Conservation (phyloP, 257 asterid genomes). For the Catharanthus roseus region DNA sequence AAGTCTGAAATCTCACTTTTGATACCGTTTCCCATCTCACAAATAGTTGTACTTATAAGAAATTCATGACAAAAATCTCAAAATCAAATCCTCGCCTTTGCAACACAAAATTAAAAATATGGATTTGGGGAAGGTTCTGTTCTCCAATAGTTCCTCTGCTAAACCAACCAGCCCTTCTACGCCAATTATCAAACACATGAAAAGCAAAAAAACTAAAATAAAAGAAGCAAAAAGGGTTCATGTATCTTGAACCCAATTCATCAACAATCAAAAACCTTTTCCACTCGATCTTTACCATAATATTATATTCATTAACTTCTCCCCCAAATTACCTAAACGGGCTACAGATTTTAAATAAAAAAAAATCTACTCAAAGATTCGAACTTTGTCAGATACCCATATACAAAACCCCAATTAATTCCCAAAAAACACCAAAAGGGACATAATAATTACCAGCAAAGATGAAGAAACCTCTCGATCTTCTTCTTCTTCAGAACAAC, state of each 20-base stretch:
- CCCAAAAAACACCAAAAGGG: background rate
- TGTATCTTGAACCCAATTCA: background rate
- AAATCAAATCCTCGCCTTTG: no score
- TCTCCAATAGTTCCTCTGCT: background rate
- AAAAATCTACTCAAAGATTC: background rate
- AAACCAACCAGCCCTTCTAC: background rate
- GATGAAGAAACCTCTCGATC: conserved; percentile 38
- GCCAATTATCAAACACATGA: background rate
- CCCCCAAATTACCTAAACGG: background rate
- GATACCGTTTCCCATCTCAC: no score
- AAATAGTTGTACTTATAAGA: no score
- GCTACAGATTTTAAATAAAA: background rate
- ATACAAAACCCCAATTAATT: background rate
- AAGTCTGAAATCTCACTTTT: no score
- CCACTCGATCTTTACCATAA: background rate
- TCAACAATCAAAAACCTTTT: background rate
- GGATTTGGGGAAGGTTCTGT: no score
- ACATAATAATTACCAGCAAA: conserved; percentile 20
- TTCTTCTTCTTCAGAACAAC: background rate
- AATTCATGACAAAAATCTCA: no score
- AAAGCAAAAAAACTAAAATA: background rate
- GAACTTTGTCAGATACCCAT: background rate
- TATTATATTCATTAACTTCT: background rate
- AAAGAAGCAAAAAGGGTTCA: background rate
- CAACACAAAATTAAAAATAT: no score